These are phyloP conservation scores for Amaranthus tricolor DNA, from an alignment of 179 eudicot species.

Conservation along the genomic window DNA sequence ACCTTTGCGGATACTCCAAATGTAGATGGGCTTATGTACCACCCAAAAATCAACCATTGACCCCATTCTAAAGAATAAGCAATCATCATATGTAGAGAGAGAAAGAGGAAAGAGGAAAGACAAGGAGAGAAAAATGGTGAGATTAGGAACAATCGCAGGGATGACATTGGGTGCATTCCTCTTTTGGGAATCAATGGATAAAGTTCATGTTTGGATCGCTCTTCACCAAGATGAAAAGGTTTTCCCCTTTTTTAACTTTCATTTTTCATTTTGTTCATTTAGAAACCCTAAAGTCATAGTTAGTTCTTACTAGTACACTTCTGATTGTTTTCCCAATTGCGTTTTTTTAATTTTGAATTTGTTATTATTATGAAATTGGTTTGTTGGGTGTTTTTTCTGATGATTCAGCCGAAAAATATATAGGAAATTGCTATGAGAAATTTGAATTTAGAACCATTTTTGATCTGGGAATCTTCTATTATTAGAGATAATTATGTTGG, in stretches of 20 bases:
- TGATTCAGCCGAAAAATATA: background rate
- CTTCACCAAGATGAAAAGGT: constrained; percentile 98
- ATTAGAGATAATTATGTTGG: too few relatives aligned
- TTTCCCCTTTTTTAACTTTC: background rate
- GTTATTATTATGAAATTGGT: background rate
- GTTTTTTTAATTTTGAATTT: background rate
- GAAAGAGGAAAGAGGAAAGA: constrained; percentile 10
- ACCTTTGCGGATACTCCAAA: too few relatives aligned
- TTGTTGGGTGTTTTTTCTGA: background rate
- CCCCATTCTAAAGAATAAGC: too few relatives aligned
- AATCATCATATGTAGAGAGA: background rate
- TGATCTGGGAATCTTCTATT: background rate
- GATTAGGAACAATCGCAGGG: constrained; percentile 53
- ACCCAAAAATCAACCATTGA: too few relatives aligned
- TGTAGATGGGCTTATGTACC: too few relatives aligned
- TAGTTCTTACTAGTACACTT: too few relatives aligned
- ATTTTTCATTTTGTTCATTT: background rate
- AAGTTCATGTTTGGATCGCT: constrained; percentile 94
- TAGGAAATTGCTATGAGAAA: background rate
- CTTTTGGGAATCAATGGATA: constrained; percentile 93
- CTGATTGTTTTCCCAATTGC: too few relatives aligned
- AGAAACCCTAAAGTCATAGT: constrained; percentile 17
- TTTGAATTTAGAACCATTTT: background rate
- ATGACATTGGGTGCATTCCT: constrained; percentile 79
- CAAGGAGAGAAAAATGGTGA: constrained; percentile 34